Conservation (phyloP, 495 filamentous ascomycete species). For the Friedmanniomyces simplex region DNA sequence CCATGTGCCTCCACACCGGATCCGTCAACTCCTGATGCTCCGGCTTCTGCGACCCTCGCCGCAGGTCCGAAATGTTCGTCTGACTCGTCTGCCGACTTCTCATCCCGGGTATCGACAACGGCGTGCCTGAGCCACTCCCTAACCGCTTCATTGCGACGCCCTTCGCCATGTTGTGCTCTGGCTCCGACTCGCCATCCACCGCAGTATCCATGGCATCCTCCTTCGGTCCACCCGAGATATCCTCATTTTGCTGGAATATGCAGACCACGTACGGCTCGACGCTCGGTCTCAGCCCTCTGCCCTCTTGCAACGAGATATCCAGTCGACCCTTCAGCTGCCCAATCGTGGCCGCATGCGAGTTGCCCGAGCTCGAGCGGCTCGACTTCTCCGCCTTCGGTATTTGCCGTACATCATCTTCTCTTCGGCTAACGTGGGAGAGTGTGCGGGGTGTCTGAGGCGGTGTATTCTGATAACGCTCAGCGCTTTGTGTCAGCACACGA, state of each 20-base stretch:
- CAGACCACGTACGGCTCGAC: conserved; percentile 90
- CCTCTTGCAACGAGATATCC: conserved; percentile 76
- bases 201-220: conserved; percentile 35
- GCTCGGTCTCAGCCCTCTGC: conserved; percentile 67
- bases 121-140: conserved; percentile 63
- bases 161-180: conserved; percentile 18
- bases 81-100: conserved; percentile 93
- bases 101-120: conserved; percentile 93
- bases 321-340: conserved; percentile 81
- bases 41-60: conserved; percentile 38
- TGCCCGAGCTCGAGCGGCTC: conserved; percentile 31
- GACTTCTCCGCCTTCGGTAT: conserved; percentile 32
- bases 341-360: conserved; percentile 35
- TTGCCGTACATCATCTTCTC: conserved; percentile 27
- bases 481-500: conserved; percentile 70
- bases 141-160: conserved; percentile 53
- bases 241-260: conserved; percentile 92
- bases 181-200: conserved; percentile 32
- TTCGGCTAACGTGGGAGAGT: conserved; percentile 49
- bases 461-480: conserved; percentile 69
- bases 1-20: conserved; percentile 92
- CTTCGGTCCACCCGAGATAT: conserved; percentile 78
- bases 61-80: conserved; percentile 57
- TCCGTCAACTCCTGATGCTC: conserved; percentile 62
- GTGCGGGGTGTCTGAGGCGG: conserved; percentile 79